Evolutionary conservation across 2,329 filamentous ascomycete species (phyloP).

Genomic region (Arthrobotrys conoides): DNA sequence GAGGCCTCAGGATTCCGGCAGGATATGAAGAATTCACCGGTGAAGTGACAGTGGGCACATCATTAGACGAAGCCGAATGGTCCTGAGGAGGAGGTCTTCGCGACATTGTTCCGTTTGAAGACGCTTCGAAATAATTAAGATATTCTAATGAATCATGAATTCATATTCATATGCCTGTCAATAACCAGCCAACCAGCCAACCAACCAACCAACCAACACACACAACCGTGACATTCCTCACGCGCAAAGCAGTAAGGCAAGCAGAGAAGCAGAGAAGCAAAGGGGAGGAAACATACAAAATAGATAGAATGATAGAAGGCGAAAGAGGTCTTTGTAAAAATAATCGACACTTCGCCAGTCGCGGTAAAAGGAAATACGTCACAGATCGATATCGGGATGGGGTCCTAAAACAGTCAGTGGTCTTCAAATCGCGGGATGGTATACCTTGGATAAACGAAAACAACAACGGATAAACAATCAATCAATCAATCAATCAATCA

Average conservation of each 20-base stretch:
- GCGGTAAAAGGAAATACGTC: slow-evolving; percentile 13
- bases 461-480: slow-evolving; percentile 18
- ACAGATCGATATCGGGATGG: slow-evolving; percentile 5
- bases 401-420: slow-evolving; percentile 51
- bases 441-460: slow-evolving; percentile 39
- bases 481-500: slow-evolving; percentile 10
- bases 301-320: slow-evolving; percentile 30
- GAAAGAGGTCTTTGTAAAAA: slow-evolving; percentile 57
- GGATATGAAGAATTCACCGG: slow-evolving; percentile 27
- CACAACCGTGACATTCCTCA: slow-evolving; percentile 48
- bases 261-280: neutral
- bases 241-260: slow-evolving; percentile 27
- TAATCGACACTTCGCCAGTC: slow-evolving; percentile 53
- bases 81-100: slow-evolving; percentile 48
- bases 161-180: neutral
- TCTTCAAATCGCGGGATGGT: slow-evolving; percentile 48
- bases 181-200: neutral
- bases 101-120: slow-evolving; percentile 32
- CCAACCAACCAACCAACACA: slow-evolving; percentile 3
- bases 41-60: slow-evolving; percentile 39
- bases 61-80: slow-evolving; percentile 50
- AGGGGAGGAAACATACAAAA: slow-evolving; percentile 33
- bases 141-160: slow-evolving; percentile 23
- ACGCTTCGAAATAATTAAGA: slow-evolving; percentile 12
- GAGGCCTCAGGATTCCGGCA: slow-evolving; percentile 21